Percentiles rank a stretch among this genome's conserved stretches.
Evolutionary conservation across 2,329 filamentous ascomycete genomes (phyloP).

Genomic region (Calonectria pauciramosa): DNA sequence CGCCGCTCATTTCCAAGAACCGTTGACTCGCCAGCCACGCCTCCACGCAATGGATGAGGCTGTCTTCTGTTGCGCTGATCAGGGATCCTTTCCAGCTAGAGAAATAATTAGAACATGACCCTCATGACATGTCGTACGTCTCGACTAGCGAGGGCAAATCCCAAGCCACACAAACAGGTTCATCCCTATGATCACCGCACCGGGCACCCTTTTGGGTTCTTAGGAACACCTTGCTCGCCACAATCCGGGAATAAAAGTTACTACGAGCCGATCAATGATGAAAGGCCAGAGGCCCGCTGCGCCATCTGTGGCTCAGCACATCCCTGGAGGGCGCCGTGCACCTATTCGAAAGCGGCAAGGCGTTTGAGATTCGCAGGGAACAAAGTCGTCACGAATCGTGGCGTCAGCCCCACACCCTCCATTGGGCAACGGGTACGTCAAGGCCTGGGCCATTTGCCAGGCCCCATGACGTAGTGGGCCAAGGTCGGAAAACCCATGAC

Average conservation of each 20-base stretch:
- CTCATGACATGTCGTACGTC: neutral
- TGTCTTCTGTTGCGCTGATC: constrained; percentile 9
- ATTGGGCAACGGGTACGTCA: constrained; percentile 15
- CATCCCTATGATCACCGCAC: neutral
- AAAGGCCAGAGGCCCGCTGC: neutral
- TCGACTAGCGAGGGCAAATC: neutral
- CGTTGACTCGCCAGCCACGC: constrained; percentile 17
- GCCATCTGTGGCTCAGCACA: constrained; percentile 31
- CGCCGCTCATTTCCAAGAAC: neutral
- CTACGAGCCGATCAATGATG: constrained; percentile 20
- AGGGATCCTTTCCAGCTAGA: constrained; percentile 9
- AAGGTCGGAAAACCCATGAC: constrained; percentile 9
- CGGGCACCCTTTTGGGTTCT: neutral
- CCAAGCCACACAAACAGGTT: constrained; percentile 12
- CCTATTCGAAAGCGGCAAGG: constrained; percentile 1
- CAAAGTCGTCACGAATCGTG: constrained; percentile 23
- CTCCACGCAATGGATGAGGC: constrained; percentile 21
- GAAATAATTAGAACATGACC: constrained; percentile 9
- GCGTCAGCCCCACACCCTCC: constrained; percentile 21
- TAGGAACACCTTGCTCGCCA: constrained; percentile 23
- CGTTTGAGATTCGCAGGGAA: neutral
- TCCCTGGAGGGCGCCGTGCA: constrained; percentile 15
- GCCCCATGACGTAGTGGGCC: constrained; percentile 15
- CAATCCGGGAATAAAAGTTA: neutral
- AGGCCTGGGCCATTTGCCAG: neutral